Evolutionary conservation across 108 stramenopile genomes (phyloP).

Genomic region (Skeletonema menzelii): DNA sequence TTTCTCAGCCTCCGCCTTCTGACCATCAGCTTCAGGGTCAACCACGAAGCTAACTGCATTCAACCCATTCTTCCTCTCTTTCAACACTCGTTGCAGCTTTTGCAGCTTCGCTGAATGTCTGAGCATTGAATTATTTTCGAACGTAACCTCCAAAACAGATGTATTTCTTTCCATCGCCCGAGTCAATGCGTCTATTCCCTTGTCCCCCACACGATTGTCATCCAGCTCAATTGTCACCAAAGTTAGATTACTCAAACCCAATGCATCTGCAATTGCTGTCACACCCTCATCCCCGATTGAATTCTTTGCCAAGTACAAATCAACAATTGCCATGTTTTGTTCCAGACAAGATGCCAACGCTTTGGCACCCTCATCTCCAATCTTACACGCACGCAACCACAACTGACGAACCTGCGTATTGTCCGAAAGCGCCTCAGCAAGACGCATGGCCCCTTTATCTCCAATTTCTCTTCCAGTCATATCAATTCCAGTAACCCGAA

Average conservation of each 20-base stretch:
- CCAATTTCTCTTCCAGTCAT: slow-evolving; percentile 29
- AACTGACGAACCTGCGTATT: slow-evolving; percentile 44
- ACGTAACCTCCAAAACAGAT: slow-evolving; percentile 38
- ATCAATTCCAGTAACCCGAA: slow-evolving; percentile 34
- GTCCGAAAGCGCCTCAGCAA: slow-evolving; percentile 30
- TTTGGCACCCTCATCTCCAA: slow-evolving; percentile 31
- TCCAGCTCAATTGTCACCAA: slow-evolving; percentile 41
- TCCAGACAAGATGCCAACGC: slow-evolving; percentile 39
- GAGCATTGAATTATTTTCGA: slow-evolving; percentile 32
- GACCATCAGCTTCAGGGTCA: slow-evolving; percentile 10
- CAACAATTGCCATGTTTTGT: slow-evolving; percentile 46
- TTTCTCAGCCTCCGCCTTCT: not conserved
- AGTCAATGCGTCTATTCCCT: slow-evolving; percentile 52
- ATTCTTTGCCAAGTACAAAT: slow-evolving; percentile 41
- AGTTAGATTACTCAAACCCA: slow-evolving; percentile 36
- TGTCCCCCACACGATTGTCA: slow-evolving; percentile 40
- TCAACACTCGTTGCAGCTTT: slow-evolving; percentile 13
- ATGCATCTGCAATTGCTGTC: slow-evolving; percentile 21
- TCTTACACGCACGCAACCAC: slow-evolving; percentile 29
- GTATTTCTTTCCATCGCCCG: slow-evolving; percentile 47
- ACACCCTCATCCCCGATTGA: slow-evolving; percentile 34
- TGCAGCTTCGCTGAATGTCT: not conserved
- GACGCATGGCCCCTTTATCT: slow-evolving; percentile 7
- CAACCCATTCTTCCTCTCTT: slow-evolving; percentile 24
- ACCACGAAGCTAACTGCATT: slow-evolving; percentile 42